A percentile compares a stretch with the other conserved stretches of the same genome.
Evolutionary conservation across 1,284 basidiomycete genomes (phyloP).

Genomic region (Schizophyllum commune): DNA sequence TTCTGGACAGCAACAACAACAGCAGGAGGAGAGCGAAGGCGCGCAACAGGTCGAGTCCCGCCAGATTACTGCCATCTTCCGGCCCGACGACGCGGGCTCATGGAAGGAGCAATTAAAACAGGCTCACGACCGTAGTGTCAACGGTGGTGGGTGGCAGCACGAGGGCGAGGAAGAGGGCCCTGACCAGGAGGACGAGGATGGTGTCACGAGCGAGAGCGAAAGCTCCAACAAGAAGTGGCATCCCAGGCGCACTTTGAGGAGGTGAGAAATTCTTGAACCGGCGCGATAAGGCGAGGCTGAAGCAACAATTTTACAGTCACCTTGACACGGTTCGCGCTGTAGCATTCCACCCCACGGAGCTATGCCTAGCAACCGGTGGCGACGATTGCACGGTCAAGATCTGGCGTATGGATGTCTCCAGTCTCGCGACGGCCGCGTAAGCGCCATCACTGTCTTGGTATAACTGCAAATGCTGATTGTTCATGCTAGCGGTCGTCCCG

Average conservation of each 20-base stretch:
- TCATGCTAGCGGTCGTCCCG: slow-evolving; percentile 44
- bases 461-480: slow-evolving; percentile 6
- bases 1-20: slow-evolving; percentile 21
- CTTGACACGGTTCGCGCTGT: slow-evolving; percentile 89
- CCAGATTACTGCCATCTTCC: slow-evolving; percentile 76
- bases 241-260: slow-evolving; percentile 75
- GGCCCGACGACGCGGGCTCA: slow-evolving; percentile 74
- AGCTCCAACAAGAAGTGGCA: slow-evolving; percentile 65
- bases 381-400: slow-evolving; percentile 96
- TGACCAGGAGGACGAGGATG: slow-evolving; percentile 46
- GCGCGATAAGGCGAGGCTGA: no score
- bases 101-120: slow-evolving; percentile 73
- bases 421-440: slow-evolving; percentile 65
- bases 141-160: slow-evolving; percentile 18
- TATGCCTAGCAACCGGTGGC: slow-evolving; percentile 83
- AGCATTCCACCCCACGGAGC: slow-evolving; percentile 78
- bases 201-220: slow-evolving; percentile 51
- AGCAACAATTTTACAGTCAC: no score
- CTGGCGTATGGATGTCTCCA: slow-evolving; percentile 79
- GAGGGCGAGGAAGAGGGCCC: slow-evolving; percentile 44
- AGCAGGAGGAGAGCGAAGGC: slow-evolving; percentile 27
- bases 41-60: slow-evolving; percentile 43
- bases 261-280: no score
- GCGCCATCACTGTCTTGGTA: slow-evolving; percentile 22
- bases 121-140: slow-evolving; percentile 37